Evolutionary conservation across 1,139 yeast species (phyloP).

Genomic region (Saccharomyces hybrid): DNA sequence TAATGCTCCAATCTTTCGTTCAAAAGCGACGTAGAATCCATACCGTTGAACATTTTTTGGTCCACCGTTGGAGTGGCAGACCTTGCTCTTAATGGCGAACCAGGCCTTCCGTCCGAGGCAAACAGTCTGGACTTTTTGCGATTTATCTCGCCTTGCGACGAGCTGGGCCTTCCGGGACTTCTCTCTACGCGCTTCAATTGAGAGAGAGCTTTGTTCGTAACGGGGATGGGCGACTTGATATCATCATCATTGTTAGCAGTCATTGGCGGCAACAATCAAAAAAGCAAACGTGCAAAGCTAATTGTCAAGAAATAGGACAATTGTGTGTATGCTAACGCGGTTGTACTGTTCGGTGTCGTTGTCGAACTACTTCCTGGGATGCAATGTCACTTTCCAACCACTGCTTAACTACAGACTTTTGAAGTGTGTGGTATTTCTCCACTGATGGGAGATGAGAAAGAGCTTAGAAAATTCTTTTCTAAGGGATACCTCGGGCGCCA

Average conservation of each 20-base stretch:
- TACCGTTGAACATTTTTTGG: constrained; percentile 14
- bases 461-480: neutral
- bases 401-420: neutral
- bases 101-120: constrained; percentile 9
- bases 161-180: constrained; percentile 8
- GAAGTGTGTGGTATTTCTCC: neutral
- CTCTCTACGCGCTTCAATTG: neutral
- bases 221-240: neutral
- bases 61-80: constrained; percentile 25
- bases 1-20: constrained; percentile 41
- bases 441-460: neutral
- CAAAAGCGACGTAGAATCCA: constrained; percentile 20
- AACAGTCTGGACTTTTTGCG: constrained; percentile 15
- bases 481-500: constrained; percentile 1
- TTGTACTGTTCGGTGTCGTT: neutral
- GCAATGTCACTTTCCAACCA: neutral
- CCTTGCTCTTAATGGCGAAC: constrained; percentile 13
- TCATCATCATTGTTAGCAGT: constrained; percentile 1
- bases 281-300: neutral
- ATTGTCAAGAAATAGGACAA: neutral
- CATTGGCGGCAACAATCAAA: neutral
- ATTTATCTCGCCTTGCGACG: constrained; percentile 18
- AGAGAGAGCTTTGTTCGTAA: neutral
- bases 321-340: neutral
- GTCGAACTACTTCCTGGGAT: neutral